phyloP scores from a whole-genome alignment of 208 protist genomes.

The Trypanosoma melophagium region DNA sequence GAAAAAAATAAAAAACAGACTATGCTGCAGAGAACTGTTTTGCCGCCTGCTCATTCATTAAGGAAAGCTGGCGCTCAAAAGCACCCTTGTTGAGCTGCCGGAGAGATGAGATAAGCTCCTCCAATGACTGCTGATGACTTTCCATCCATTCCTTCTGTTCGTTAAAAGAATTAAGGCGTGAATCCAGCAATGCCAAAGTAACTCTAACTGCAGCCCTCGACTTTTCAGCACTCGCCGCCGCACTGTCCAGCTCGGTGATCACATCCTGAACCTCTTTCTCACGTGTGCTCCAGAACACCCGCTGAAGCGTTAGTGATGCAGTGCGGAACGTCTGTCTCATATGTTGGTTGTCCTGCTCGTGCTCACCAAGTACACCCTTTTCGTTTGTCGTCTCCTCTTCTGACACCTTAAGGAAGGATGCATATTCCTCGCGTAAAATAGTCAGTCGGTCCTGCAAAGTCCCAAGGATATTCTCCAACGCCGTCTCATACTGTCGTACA shows the following conservation, averaged over 20 bases:
- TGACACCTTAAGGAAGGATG: slow-evolving; percentile 42
- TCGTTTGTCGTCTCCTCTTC: slow-evolving; percentile 49
- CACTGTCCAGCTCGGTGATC: slow-evolving; percentile 57
- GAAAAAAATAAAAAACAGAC: background rate
- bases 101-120: slow-evolving; percentile 60
- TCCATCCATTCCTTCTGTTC: slow-evolving; percentile 77
- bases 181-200: slow-evolving; percentile 56
- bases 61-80: slow-evolving; percentile 53
- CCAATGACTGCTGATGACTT: slow-evolving; percentile 56
- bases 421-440: slow-evolving; percentile 65
- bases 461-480: slow-evolving; percentile 64
- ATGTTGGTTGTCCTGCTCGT: slow-evolving; percentile 54
- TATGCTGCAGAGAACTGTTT: slow-evolving; percentile 3
- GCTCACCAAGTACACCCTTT: slow-evolving; percentile 48
- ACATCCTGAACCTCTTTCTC: slow-evolving; percentile 53
- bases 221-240: slow-evolving; percentile 46
- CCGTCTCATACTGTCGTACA: slow-evolving; percentile 73
- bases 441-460: slow-evolving; percentile 62
- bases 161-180: slow-evolving; percentile 40
- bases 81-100: slow-evolving; percentile 55
- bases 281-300: slow-evolving; percentile 63
- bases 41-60: slow-evolving; percentile 51
- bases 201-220: slow-evolving; percentile 61
- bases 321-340: slow-evolving; percentile 60
- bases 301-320: slow-evolving; percentile 49